A percentile compares a stretch with the other conserved stretches of the same genome.
Conservation (phyloP, 2,329 filamentous ascomycete genomes). For the Aspergillus quadrilineatus region DNA sequence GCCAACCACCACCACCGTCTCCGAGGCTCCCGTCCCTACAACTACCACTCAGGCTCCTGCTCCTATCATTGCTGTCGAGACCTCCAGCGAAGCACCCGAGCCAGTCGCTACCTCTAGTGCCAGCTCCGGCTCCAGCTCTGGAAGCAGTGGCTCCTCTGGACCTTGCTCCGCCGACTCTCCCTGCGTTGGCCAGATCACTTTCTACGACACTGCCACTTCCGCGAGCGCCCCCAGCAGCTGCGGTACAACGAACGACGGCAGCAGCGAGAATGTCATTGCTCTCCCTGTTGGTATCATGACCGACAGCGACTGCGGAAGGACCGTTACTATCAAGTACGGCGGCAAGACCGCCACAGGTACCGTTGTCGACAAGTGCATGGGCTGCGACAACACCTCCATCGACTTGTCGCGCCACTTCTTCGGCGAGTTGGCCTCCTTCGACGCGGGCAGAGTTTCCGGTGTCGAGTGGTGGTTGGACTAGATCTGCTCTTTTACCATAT, state of each 20-base stretch:
- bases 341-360: conserved; percentile 60
- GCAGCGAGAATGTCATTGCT: conserved; percentile 64
- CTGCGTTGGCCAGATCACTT: conserved; percentile 67
- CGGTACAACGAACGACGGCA: conserved; percentile 60
- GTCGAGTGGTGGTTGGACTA: conserved; percentile 44
- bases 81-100: conserved; percentile 5
- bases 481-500: background rate
- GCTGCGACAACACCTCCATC: conserved; percentile 58
- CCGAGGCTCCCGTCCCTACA: conserved; percentile 6
- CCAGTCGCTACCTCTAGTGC: background rate
- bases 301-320: conserved; percentile 70
- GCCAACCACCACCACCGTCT: background rate
- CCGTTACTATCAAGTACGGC: conserved; percentile 60
- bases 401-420: conserved; percentile 63
- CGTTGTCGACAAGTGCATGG: conserved; percentile 74
- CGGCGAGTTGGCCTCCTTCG: conserved; percentile 44
- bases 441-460: conserved; percentile 42
- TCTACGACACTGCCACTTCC: conserved; percentile 68
- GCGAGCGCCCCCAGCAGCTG: conserved; percentile 53
- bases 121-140: conserved; percentile 4
- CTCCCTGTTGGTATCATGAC: conserved; percentile 64
- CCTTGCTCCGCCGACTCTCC: conserved; percentile 27
- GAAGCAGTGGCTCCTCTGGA: conserved; percentile 22
- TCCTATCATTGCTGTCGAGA: conserved; percentile 4
- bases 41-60: conserved; percentile 8